phyloP scores from a whole-genome alignment of 176 grass and related monocot genomes.

The Zizania latifolia region DNA sequence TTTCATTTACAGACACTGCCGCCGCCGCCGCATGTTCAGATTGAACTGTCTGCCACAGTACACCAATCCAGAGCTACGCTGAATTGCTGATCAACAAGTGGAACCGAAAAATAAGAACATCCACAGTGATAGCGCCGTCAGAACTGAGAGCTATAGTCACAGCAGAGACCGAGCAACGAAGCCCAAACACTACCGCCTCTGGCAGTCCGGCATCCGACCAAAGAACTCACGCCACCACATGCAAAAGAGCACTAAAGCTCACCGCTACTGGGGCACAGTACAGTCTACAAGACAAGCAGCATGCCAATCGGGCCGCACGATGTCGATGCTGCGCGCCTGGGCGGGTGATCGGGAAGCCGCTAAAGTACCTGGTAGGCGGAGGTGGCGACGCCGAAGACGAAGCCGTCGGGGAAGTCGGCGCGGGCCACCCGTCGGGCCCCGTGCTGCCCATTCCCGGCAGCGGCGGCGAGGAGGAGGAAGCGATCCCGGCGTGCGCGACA shows the following conservation, averaged over 20 bases:
- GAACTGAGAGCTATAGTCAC: not conserved
- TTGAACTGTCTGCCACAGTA: no score
- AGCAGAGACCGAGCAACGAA: not conserved
- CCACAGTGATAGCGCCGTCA: not conserved
- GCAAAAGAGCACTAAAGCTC: not conserved
- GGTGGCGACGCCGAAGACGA: conserved; percentile 94
- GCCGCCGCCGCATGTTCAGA: not conserved
- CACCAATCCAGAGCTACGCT: not conserved
- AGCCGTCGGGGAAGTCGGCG: conserved; percentile 69
- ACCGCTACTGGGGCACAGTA: no score
- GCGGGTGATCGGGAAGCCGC: no score
- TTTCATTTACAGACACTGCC: no score
- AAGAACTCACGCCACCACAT: not conserved
- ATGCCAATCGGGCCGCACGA: no score
- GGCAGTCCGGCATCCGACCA: not conserved
- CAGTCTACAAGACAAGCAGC: no score
- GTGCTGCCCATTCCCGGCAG: conserved; percentile 44
- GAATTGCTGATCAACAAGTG: not conserved
- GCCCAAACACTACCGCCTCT: not conserved
- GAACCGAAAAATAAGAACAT: not conserved
- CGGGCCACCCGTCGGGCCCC: conserved; percentile 37
- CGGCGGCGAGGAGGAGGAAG: not conserved
- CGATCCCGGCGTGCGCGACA: not conserved
- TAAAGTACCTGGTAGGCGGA: conserved; percentile 70
- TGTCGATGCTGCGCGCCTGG: no score